Evolutionary conservation across 345 rosid genomes (phyloP).

Genomic region (Chamaenerion angustifolium): DNA sequence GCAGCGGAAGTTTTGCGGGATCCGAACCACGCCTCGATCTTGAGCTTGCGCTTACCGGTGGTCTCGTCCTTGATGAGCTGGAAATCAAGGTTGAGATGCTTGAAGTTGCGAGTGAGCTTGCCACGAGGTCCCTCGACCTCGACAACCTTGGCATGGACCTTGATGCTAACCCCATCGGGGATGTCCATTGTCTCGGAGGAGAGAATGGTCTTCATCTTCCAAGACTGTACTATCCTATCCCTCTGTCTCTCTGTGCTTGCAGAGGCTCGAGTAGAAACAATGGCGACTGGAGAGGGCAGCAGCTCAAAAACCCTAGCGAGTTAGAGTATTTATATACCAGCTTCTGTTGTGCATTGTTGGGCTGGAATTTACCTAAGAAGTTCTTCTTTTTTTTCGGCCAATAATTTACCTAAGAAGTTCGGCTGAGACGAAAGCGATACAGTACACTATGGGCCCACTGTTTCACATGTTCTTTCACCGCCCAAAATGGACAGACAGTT

Average conservation of each 20-base stretch:
- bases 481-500: too few relatives aligned
- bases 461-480: too few relatives aligned
- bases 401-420: too few relatives aligned
- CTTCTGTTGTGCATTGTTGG: too few relatives aligned
- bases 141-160: constrained; percentile 22
- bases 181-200: constrained; percentile 35
- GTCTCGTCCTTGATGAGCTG: constrained; percentile 19
- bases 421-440: too few relatives aligned
- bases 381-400: too few relatives aligned
- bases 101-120: constrained; percentile 24
- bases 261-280: not conserved
- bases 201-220: constrained; percentile 25
- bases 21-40: constrained; percentile 18
- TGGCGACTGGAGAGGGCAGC: not conserved
- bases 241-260: too few relatives aligned
- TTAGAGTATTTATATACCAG: too few relatives aligned
- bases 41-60: constrained; percentile 13
- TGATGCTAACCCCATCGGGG: constrained; percentile 28
- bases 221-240: not conserved
- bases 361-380: too few relatives aligned
- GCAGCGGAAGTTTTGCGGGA: constrained; percentile 18
- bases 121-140: constrained; percentile 35
- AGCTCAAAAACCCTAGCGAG: constrained; percentile 2
- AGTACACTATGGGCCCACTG: too few relatives aligned
- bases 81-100: constrained; percentile 33